Base-by-base conservation (phyloP, 2,329 filamentous ascomycete species). In the Colletotrichum lini region DNA sequence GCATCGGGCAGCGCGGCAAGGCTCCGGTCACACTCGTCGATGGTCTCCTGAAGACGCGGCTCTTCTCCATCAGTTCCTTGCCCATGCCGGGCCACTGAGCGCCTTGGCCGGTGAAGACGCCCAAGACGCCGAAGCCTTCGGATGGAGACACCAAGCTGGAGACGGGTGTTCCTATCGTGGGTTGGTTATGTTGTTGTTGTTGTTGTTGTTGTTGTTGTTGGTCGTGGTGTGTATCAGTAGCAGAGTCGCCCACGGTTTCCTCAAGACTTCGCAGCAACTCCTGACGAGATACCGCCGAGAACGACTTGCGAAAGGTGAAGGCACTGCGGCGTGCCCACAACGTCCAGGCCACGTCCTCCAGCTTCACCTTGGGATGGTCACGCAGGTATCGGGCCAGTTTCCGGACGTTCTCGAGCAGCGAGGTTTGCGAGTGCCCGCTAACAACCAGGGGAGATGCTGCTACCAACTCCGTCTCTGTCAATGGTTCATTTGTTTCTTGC, bases 61-160 rank as follows among this genome's bases (percentile, higher is more conserved):
- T 76, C 1, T 84, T 78, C 47, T 85, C 82, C 5, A 76, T 77
- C 78, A 85, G 67, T 9, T 73, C 53, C 6, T 60, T 72, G 2
- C 72, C 73, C 72, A 73, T 75, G 0, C 26, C 54, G 12, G 62
- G 53, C 70, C 76, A 78, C 67, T 77, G 77, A 2, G 77, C 77
- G 12, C 77, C 76, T 59, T 78, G 77, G 4, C 77, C 77, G 0
- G 76, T 77, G n/a, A 78, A 79, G 6, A 78, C 65, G 0, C 68
- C 73, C 30, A 53, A 2, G 38, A 72, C 67, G 0, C 64, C 71
- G 7, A 68, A 15, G 0, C 45, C 58, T 1, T 60, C 40, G 7
- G 12, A 0, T 61, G 64, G 50, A 12, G 57, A 61, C 4, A 50
- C 47, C 0, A 44, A 49, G 4, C 47, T 7, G 9, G 50, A 40